Evolutionary conservation across 2,329 filamentous ascomycete species (phyloP), one percentile per base, ranked within the genome.

Genomic region (Alternaria ventricosa): DNA sequence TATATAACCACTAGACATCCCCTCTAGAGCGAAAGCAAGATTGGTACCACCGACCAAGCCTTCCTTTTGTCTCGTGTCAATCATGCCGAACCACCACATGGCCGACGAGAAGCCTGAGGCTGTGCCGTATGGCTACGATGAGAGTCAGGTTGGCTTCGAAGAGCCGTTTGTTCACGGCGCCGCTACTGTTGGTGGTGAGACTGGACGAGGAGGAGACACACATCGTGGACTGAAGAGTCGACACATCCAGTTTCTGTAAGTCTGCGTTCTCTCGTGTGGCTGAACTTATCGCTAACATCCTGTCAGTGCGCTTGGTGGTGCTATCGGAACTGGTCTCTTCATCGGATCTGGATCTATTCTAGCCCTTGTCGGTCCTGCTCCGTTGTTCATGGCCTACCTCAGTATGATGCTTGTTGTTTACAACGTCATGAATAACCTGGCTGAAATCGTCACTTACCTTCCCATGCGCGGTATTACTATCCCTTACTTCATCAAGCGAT

Each of bases 301-400:
- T 61, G 81, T 82, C 66, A 89, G 89, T 70, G 87, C 87, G 20
- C 81, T 89, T 8, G 87, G 86, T 59, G 87, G 87, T 63, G 86
- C 86, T 9, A 89, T 89, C 58, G 71, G 77, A 61, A 79, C 77
- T 22, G 77, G 77, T 44, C 64, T 79, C 4, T 79, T 79, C 63
- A 76, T 79, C n/a, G 77, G 76, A 49, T 76, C 73, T 23, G 77
- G 77, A 15, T 70, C 64, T 3, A 78, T 79, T 46, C 74, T 79
- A 28, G 68, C 73, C 1, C 54, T 75, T 7, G 74, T 75, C 13
- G 77, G 77, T 5, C 77, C 76, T 41, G 76, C 76, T 22, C 75
- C 76, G 7, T 60, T 79, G 6, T 79, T 79, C 71, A 79, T 79
- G 75, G 76, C 76, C 11, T 79, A 79, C 36, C 65, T 79, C 15